Conservation (phyloP, 192 early-diverging fungal species). For the Backusella mclennaniae region DNA sequence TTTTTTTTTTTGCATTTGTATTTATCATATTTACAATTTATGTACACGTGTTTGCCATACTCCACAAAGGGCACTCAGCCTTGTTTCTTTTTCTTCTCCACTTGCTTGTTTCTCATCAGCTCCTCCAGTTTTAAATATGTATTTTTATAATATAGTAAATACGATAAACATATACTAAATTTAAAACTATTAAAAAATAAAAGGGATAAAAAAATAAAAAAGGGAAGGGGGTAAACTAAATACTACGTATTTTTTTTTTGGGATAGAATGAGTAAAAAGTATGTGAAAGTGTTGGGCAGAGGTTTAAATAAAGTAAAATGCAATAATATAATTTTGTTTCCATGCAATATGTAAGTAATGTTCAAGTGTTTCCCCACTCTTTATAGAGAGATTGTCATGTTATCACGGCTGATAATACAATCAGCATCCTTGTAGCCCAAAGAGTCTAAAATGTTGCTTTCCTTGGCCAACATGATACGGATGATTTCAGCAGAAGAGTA, state of each 20-base stretch:
- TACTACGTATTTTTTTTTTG: not conserved
- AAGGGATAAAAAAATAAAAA: not conserved
- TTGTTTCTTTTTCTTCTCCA: not conserved
- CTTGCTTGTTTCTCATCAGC: not conserved
- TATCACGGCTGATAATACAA: slow-evolving; percentile 86
- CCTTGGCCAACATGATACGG: slow-evolving; percentile 84
- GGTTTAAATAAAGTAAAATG: not conserved
- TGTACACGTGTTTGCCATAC: not conserved
- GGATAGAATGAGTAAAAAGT: not conserved
- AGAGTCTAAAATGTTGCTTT: slow-evolving; percentile 72
- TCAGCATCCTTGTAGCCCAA: slow-evolving; percentile 92
- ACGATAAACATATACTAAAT: not conserved
- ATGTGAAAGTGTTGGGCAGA: not conserved
- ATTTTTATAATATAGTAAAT: not conserved
- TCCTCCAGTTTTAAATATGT: not conserved
- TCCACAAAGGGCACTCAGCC: not conserved
- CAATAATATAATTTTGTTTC: not conserved
- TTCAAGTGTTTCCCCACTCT: not conserved
- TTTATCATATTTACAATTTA: not conserved
- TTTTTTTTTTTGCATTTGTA: too few relatives aligned
- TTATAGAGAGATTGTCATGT: slow-evolving; percentile 67
- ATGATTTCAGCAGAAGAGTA: slow-evolving; percentile 84
- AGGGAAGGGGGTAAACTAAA: not conserved
- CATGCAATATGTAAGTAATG: not conserved
- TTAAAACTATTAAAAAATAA: not conserved